Conservation (phyloP, 176 grass and related monocot genomes). For the Carex kokanica region DNA sequence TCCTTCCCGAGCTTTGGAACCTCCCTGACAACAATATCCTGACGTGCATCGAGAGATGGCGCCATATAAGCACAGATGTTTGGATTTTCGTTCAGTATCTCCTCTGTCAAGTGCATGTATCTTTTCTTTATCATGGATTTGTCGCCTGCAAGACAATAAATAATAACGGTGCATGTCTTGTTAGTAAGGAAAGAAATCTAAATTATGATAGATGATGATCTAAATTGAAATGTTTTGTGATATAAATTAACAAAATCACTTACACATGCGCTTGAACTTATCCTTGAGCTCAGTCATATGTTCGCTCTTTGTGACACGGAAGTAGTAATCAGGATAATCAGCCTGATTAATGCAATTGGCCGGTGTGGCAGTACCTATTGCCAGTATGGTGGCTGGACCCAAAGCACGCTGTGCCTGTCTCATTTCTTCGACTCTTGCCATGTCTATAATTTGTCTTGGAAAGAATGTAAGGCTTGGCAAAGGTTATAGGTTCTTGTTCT, state of each 20-base stretch:
- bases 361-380: conserved; percentile 28
- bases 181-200: neutral
- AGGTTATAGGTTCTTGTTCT: neutral
- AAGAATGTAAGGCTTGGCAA: neutral
- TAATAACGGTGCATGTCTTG: neutral
- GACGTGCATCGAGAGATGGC: conserved; percentile 16
- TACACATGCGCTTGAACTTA: conserved; percentile 32
- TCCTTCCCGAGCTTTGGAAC: conserved; percentile 24
- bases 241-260: neutral
- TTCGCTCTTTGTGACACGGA: conserved; percentile 26
- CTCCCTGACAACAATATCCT: conserved; percentile 17
- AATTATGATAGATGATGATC: neutral
- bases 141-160: neutral
- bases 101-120: conserved; percentile 24
- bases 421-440: conserved; percentile 23
- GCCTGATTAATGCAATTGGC: conserved; percentile 14
- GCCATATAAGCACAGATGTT: conserved; percentile 22
- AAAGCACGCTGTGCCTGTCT: conserved; percentile 23
- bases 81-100: conserved; percentile 23
- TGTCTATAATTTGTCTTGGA: neutral
- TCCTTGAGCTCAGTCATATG: conserved; percentile 20
- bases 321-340: conserved; percentile 26
- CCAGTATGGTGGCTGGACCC: conserved; percentile 8
- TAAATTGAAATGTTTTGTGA: neutral
- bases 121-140: conserved; percentile 29